These are phyloP conservation scores for Phytophthora uliginosa DNA, from an alignment of 352 stramenopile species.

Conservation along the genomic window DNA sequence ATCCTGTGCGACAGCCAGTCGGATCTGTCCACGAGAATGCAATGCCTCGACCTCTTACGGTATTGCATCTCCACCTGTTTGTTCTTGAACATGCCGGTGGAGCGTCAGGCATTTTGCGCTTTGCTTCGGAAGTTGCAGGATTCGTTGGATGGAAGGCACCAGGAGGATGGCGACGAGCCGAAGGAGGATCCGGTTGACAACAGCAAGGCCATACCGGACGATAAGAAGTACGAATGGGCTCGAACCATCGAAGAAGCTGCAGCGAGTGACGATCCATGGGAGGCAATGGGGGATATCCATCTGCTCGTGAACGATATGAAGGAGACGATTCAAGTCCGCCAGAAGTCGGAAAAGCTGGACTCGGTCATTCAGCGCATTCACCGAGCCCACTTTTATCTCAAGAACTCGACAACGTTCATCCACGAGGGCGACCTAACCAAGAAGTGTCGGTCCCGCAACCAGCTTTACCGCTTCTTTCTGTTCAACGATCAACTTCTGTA, in stretches of 20 bases:
- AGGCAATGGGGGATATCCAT: slow-evolving; percentile 91
- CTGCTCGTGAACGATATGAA: slow-evolving; percentile 92
- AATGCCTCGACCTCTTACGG: slow-evolving; percentile 84
- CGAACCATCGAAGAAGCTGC: slow-evolving; percentile 75
- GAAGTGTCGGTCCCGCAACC: slow-evolving; percentile 91
- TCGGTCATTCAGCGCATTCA: slow-evolving; percentile 93
- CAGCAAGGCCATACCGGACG: slow-evolving; percentile 1
- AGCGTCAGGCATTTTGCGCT: slow-evolving; percentile 84
- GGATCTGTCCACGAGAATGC: slow-evolving; percentile 82
- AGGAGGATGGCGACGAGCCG: slow-evolving; percentile 10
- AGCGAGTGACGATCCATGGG: slow-evolving; percentile 76
- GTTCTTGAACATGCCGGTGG: slow-evolving; percentile 81
- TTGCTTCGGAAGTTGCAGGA: slow-evolving; percentile 78
- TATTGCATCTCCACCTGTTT: slow-evolving; percentile 88
- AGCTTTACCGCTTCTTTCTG: slow-evolving; percentile 90
- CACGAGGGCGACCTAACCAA: slow-evolving; percentile 96
- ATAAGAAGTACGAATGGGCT: slow-evolving; percentile 55
- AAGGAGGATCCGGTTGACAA: slow-evolving; percentile 26
- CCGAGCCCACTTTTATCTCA: slow-evolving; percentile 92
- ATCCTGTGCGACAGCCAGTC: slow-evolving; percentile 86
- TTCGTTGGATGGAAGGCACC: slow-evolving; percentile 44
- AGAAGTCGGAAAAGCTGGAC: slow-evolving; percentile 86
- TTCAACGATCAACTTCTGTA: slow-evolving; percentile 92
- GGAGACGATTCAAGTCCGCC: slow-evolving; percentile 86
- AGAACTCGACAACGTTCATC: slow-evolving; percentile 96